Conservation (phyloP, 2,329 filamentous ascomycete genomes). For the Elsinoe australis region DNA sequence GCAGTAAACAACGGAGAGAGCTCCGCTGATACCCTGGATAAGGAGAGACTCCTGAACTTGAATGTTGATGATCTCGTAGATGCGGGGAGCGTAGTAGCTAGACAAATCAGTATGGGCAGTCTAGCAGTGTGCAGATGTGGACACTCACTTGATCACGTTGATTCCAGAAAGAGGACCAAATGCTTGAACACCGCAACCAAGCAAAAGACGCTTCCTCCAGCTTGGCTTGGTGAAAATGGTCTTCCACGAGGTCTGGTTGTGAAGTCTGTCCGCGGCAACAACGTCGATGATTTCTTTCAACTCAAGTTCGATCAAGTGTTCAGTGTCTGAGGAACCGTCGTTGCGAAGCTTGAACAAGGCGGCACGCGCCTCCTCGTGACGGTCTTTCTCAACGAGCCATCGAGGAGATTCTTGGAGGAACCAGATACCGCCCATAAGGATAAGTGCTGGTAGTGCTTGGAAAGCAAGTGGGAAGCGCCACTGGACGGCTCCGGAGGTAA, state of each 20-base stretch:
- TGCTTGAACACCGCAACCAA: constrained; percentile 20
- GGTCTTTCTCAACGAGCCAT: constrained; percentile 26
- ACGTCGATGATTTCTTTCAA: constrained; percentile 45
- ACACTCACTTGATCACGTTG: constrained; percentile 21
- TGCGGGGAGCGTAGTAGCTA: constrained; percentile 22
- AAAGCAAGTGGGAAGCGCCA: constrained; percentile 31
- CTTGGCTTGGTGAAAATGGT: constrained; percentile 51
- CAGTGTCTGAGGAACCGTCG: constrained; percentile 26
- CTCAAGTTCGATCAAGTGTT: constrained; percentile 39
- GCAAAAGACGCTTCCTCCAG: constrained; percentile 40
- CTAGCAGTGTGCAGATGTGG: too few relatives aligned
- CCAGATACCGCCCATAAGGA: constrained; percentile 35
- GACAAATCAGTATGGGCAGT: too few relatives aligned
- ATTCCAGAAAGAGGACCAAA: constrained; percentile 20
- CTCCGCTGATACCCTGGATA: constrained; percentile 23
- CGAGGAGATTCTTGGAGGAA: constrained; percentile 43
- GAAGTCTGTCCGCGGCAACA: constrained; percentile 51
- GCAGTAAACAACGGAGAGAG: constrained; percentile 22
- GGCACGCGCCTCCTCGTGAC: constrained; percentile 29
- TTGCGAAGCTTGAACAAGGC: constrained; percentile 28
- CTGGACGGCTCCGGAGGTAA: constrained; percentile 24
- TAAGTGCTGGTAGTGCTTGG: constrained; percentile 37
- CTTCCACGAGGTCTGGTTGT: constrained; percentile 47
- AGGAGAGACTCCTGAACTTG: constrained; percentile 19
- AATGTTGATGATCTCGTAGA: constrained; percentile 22